These are phyloP conservation scores for Chlorella vulgaris DNA, from an alignment of 139 green algal genomes.

Conservation along the genomic window DNA sequence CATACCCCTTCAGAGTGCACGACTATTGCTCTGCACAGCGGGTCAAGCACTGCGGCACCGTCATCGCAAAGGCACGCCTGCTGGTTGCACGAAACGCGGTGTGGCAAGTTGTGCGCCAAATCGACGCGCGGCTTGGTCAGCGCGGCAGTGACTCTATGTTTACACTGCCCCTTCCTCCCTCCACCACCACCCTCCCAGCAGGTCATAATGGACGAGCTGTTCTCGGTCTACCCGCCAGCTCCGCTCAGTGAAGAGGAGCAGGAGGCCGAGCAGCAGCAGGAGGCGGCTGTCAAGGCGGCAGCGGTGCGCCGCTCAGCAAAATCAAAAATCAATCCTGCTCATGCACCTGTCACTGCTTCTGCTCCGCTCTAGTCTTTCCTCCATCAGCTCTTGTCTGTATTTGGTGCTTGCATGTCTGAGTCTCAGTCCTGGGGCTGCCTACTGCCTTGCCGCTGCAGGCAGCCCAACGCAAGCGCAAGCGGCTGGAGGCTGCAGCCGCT, in stretches of 20 bases:
- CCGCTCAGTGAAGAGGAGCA: conserved; percentile 32
- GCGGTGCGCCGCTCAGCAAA: neutral
- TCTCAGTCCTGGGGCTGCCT: neutral
- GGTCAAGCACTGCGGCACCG: conserved; percentile 30
- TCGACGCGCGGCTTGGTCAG: no score
- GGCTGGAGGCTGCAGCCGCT: neutral
- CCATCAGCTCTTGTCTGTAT: no score
- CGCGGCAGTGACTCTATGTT: no score
- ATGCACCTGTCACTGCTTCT: neutral
- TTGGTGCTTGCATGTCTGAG: no score
- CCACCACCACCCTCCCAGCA: neutral
- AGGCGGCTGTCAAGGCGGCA: neutral
- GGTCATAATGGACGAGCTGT: neutral
- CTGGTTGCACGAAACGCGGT: no score
- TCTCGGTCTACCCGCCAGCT: conserved; percentile 30
- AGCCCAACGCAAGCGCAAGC: conserved; percentile 28
- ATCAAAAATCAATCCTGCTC: neutral
- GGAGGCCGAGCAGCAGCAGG: neutral
- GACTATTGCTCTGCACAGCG: conserved; percentile 15
- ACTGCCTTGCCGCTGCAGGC: neutral
- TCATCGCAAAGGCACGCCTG: conserved; percentile 15
- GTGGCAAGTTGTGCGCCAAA: no score
- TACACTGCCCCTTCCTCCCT: neutral
- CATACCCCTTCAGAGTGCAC: conserved; percentile 24
- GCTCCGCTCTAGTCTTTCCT: no score